Percentiles rank a stretch among this genome's conserved stretches.
phyloP scores from a whole-genome alignment of 495 filamentous ascomycete species.

The Physcia stellaris region DNA sequence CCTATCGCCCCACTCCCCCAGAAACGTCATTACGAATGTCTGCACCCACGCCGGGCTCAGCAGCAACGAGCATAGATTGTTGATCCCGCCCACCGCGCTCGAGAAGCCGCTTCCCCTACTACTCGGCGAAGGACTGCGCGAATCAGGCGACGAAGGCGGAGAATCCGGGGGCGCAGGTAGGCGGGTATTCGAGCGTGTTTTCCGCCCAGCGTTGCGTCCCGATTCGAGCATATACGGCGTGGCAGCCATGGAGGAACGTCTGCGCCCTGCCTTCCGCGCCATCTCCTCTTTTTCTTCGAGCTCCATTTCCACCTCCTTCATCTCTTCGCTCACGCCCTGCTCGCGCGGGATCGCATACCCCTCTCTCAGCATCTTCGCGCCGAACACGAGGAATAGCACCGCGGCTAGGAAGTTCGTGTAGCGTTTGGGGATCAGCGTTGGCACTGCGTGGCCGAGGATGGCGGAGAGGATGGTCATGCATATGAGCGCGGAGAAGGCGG shows the following conservation, averaged over 20 bases:
- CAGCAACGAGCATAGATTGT: constrained; percentile 76
- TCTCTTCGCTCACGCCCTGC: constrained; percentile 84
- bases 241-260: constrained; percentile 38
- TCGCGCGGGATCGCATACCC: constrained; percentile 75
- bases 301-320: constrained; percentile 93
- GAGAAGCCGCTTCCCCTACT: constrained; percentile 22
- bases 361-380: constrained; percentile 71
- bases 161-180: constrained; percentile 40
- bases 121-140: constrained; percentile 42
- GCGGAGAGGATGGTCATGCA: constrained; percentile 96
- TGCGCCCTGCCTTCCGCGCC: constrained; percentile 37
- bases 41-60: constrained; percentile 96
- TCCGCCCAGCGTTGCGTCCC: constrained; percentile 29
- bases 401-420: constrained; percentile 80
- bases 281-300: constrained; percentile 83
- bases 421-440: constrained; percentile 75
- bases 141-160: constrained; percentile 34
- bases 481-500: constrained; percentile 80
- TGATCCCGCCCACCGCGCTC: constrained; percentile 45
- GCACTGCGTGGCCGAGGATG: constrained; percentile 85
- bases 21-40: constrained; percentile 97
- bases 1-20: constrained; percentile 96
- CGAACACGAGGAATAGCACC: constrained; percentile 77
- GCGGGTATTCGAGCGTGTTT: constrained; percentile 32
- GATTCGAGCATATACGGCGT: constrained; percentile 37